Percentiles rank a stretch among this genome's conserved stretches.
Conservation (phyloP, 176 grass and related monocot species). For the Avena eriantha region DNA sequence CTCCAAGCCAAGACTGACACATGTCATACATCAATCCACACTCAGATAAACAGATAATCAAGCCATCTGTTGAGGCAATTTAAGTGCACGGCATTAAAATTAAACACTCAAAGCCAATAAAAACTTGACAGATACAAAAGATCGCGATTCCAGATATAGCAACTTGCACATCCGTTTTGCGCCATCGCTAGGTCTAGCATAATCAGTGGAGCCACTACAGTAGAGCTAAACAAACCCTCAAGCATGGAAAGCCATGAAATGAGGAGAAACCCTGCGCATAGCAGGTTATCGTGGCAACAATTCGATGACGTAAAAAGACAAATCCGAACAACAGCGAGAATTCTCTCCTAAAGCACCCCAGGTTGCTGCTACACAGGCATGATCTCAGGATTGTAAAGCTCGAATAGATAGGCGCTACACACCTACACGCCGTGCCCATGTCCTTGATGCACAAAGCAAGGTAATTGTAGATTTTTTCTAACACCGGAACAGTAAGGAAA, state of each 20-base stretch:
- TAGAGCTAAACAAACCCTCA: not conserved
- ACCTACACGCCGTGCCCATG: not conserved
- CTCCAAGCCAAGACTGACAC: not conserved
- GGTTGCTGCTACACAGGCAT: slow-evolving; percentile 10
- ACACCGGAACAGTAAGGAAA: not conserved
- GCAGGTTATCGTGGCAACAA: not conserved
- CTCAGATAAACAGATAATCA: slow-evolving; percentile 1
- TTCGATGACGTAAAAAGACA: slow-evolving; percentile 18
- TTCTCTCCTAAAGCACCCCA: not conserved
- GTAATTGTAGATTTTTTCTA: not conserved
- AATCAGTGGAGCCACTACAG: not conserved
- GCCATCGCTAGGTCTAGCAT: slow-evolving; percentile 13
- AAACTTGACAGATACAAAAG: not conserved
- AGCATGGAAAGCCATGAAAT: slow-evolving; percentile 21
- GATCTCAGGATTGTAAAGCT: not conserved
- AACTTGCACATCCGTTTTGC: slow-evolving; percentile 13
- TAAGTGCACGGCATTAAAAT: not conserved
- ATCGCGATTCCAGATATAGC: slow-evolving; percentile 14
- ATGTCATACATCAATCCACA: not conserved
- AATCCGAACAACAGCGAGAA: not conserved
- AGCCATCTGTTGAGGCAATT: not conserved
- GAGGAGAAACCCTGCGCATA: not conserved
- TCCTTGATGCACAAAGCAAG: not conserved
- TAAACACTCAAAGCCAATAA: slow-evolving; percentile 22
- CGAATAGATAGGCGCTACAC: slow-evolving; percentile 8